These are phyloP conservation scores for Coleophoma eucalyptorum DNA, from an alignment of 2,329 filamentous ascomycete species.

Conservation along the genomic window DNA sequence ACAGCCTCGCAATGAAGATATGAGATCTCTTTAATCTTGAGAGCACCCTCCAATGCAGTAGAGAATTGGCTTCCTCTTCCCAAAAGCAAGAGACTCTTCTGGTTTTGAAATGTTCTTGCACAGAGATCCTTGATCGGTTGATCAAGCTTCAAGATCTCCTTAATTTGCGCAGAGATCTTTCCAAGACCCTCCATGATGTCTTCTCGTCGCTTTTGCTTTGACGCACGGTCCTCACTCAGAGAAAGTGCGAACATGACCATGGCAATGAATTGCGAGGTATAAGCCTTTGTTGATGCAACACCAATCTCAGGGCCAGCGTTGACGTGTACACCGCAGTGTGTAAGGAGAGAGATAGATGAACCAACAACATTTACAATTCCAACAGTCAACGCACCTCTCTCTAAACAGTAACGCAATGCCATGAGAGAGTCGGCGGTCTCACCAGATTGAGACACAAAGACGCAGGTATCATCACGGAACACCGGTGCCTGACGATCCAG, in stretches of 20 bases:
- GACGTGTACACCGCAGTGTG: conserved; percentile 99
- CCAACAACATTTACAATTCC: conserved; percentile 98
- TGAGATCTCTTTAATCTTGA: conserved; percentile 99
- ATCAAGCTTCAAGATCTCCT: conserved; percentile 85
- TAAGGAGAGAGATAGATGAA: conserved; percentile 96
- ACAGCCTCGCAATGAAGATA: conserved; percentile 99
- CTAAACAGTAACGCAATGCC: conserved; percentile 95
- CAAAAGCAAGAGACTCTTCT: conserved; percentile 91
- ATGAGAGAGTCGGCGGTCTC: conserved; percentile 97
- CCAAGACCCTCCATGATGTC: conserved; percentile 94
- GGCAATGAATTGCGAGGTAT: conserved; percentile 98
- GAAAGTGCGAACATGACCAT: conserved; percentile 99
- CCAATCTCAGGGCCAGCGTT: conserved; percentile 98
- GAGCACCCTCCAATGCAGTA: conserved; percentile 91
- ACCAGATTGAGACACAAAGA: conserved; percentile 98
- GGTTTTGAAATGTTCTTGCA: conserved; percentile 88
- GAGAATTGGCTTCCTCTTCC: conserved; percentile 96
- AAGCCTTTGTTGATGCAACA: conserved; percentile 98
- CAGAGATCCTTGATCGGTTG: conserved; percentile 93
- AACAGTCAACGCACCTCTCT: conserved; percentile 94
- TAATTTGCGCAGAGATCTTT: conserved; percentile 88
- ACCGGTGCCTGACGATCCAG: conserved; percentile 93
- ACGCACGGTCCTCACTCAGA: conserved; percentile 92
- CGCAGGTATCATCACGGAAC: conserved; percentile 98
- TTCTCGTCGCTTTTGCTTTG: conserved; percentile 85